Percentiles rank a stretch among this genome's conserved stretches.
These are phyloP conservation scores for Melampsora americana DNA, from an alignment of 1,284 basidiomycete species.

Conservation along the genomic window DNA sequence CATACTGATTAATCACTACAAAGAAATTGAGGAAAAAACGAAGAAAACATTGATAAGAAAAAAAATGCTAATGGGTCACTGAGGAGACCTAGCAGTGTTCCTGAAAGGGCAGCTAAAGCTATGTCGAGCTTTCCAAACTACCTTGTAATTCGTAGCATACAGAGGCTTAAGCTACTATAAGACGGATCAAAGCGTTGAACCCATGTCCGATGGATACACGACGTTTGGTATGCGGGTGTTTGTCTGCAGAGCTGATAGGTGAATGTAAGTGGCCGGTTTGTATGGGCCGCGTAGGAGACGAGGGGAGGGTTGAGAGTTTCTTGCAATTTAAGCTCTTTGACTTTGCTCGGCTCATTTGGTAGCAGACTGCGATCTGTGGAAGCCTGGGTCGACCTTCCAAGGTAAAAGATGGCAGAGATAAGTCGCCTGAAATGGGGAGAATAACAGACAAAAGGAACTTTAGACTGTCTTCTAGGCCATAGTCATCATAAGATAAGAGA, in stretches of 20 bases:
- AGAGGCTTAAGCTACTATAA: not conserved
- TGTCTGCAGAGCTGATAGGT: not conserved
- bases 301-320: not conserved
- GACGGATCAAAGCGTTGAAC: constrained; percentile 4
- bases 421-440: not conserved
- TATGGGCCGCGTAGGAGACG: not conserved
- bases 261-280: not conserved
- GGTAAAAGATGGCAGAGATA: constrained; percentile 1
- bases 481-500: not conserved
- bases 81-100: too few relatives aligned
- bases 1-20: too few relatives aligned
- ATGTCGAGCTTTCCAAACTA: too few relatives aligned
- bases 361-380: too few relatives aligned
- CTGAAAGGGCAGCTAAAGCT: too few relatives aligned
- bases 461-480: not conserved
- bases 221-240: not conserved
- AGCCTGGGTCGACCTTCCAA: not conserved
- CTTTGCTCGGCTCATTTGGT: not conserved
- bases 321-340: not conserved
- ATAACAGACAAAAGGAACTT: not conserved
- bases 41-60: too few relatives aligned
- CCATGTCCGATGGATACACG: not conserved
- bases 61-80: too few relatives aligned
- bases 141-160: too few relatives aligned
- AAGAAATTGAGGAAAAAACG: too few relatives aligned